phyloP scores from a whole-genome alignment of 768 basidiomycete species.

The Leccinum boreale region DNA sequence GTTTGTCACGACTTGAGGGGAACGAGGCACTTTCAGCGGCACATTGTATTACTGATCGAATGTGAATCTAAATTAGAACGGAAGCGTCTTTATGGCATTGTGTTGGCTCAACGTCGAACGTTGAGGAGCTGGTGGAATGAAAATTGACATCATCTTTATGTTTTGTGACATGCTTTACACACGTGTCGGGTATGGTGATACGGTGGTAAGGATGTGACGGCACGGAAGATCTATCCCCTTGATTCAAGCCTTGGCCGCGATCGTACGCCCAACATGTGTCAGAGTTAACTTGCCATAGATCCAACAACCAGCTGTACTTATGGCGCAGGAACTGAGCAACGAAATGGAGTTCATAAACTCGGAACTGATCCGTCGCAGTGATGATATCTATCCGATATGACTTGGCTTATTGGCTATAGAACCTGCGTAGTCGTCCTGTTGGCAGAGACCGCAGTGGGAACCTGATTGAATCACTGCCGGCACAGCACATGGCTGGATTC shows the following conservation, averaged over 20 bases:
- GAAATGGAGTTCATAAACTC: not conserved
- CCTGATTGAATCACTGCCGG: not conserved
- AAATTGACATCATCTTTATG: not conserved
- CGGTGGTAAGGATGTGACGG: not conserved
- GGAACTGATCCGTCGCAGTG: not conserved
- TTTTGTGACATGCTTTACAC: conserved; percentile 7
- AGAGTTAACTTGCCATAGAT: not conserved
- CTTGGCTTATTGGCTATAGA: not conserved
- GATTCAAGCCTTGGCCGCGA: not conserved
- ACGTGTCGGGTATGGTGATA: conserved; percentile 3
- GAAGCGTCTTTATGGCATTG: not conserved
- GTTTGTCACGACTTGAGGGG: conserved; percentile 6
- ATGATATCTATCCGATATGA: not conserved
- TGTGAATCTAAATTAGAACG: not conserved
- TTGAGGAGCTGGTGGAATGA: not conserved
- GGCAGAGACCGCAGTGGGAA: not conserved
- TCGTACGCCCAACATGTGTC: not conserved
- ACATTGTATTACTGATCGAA: not conserved
- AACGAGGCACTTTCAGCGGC: not conserved
- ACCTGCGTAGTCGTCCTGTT: not conserved
- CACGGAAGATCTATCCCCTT: not conserved
- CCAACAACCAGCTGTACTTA: not conserved
- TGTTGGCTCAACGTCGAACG: not conserved
- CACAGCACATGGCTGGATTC: not conserved
- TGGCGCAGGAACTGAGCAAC: not conserved